These are phyloP conservation scores for Talaromyces proteolyticus DNA, from an alignment of 495 filamentous ascomycete genomes.

Conservation along the genomic window DNA sequence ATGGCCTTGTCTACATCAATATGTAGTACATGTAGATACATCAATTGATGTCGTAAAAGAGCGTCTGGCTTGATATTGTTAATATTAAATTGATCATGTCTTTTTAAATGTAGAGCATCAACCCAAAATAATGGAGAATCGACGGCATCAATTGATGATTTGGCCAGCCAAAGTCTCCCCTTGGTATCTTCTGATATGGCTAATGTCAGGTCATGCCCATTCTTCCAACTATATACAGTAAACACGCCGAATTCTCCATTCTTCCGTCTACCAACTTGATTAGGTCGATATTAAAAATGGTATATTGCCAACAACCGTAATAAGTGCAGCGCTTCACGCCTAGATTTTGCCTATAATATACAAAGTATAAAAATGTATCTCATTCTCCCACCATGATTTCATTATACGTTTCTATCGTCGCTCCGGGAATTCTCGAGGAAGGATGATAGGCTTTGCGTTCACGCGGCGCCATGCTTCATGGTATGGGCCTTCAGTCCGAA, in stretches of 20 bases:
- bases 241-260: background rate
- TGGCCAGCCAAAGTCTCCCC: no score
- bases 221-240: background rate
- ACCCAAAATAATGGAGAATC: no score
- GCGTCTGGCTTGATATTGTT: no score
- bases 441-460: conserved; percentile 41
- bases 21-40: no score
- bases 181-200: no score
- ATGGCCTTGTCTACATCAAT: no score
- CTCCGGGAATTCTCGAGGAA: conserved; percentile 34
- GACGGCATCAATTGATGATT: no score
- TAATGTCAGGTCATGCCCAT: no score
- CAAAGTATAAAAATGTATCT: background rate
- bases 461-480: conserved; percentile 45
- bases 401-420: conserved; percentile 10
- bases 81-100: no score
- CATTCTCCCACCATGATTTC: background rate
- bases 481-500: conserved; percentile 69
- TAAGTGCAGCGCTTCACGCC: background rate
- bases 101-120: no score
- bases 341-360: background rate
- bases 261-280: background rate
- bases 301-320: background rate
- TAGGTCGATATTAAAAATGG: background rate
- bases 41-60: no score